Percentiles rank a stretch among this genome's conserved stretches.
Conservation (phyloP, 495 filamentous ascomycete species). For the Trichoderma asperelloides region DNA sequence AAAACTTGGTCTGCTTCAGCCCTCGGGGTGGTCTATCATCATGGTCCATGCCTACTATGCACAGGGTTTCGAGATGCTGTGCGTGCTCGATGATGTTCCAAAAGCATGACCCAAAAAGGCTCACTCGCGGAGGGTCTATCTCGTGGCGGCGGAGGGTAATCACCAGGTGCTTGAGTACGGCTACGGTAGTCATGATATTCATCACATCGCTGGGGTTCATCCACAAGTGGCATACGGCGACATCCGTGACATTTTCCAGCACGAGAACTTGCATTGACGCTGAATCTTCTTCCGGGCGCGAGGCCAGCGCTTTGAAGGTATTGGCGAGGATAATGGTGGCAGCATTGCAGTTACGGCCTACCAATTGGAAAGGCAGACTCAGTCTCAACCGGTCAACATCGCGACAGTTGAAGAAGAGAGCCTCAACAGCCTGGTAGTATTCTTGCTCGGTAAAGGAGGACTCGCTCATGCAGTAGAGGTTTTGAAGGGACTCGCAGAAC, state of each 20-base stretch:
- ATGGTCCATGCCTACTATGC: constrained; percentile 17
- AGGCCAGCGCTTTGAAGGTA: constrained; percentile 18
- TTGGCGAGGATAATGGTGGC: constrained; percentile 22
- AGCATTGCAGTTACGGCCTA: constrained; percentile 13
- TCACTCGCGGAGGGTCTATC: constrained; percentile 8
- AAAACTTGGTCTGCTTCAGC: constrained; percentile 14
- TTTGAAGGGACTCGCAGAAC: constrained; percentile 13
- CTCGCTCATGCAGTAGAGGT: constrained; percentile 20
- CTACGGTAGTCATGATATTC: constrained; percentile 17
- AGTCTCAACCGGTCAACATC: constrained; percentile 15
- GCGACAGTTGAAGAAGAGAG: constrained; percentile 16
- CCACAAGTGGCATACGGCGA: constrained; percentile 19
- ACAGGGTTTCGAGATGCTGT: constrained; percentile 17
- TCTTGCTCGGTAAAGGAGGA: constrained; percentile 19
- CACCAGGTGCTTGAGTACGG: constrained; percentile 15
- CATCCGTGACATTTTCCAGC: constrained; percentile 18
- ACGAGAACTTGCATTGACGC: constrained; percentile 16
- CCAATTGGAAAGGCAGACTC: constrained; percentile 19
- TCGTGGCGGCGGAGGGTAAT: constrained; percentile 19
- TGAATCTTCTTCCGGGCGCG: constrained; percentile 15
- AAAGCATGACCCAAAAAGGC: constrained; percentile 16
- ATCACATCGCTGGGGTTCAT: constrained; percentile 21
- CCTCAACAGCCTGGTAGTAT: constrained; percentile 15
- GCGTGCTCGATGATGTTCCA: constrained; percentile 21
- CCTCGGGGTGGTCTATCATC: constrained; percentile 11